A percentile compares a stretch with the other conserved stretches of the same genome.
These are phyloP conservation scores for Hanseniaspora sp. DNA, from an alignment of 1,139 yeast genomes.

Conservation along the genomic window DNA sequence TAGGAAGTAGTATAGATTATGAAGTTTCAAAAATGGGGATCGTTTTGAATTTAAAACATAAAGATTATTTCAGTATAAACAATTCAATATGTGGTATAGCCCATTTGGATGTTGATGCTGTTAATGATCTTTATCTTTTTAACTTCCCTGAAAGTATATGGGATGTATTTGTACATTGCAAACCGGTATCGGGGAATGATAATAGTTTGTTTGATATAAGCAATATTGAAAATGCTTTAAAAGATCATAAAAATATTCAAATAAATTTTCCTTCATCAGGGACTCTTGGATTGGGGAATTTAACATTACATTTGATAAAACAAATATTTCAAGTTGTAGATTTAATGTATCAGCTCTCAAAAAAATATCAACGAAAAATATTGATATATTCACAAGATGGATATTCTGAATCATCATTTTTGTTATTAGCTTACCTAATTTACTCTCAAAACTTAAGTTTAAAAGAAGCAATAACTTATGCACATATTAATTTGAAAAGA, in stretches of 20 bases:
- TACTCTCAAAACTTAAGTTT: constrained; percentile 47
- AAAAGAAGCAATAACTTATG: constrained; percentile 41
- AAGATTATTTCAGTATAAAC: constrained; percentile 6
- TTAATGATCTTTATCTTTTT: constrained; percentile 23
- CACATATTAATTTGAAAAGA: constrained; percentile 55
- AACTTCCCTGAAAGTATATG: constrained; percentile 26
- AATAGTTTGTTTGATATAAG: constrained; percentile 35
- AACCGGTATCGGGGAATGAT: constrained; percentile 36
- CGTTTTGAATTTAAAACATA: constrained; percentile 13
- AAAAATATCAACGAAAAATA: constrained; percentile 15
- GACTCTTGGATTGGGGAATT: constrained; percentile 60
- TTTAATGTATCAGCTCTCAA: constrained; percentile 36
- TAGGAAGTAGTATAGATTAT: constrained; percentile 62
- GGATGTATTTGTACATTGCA: constrained; percentile 39
- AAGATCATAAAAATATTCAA: constrained; percentile 26
- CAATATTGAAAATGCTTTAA: constrained; percentile 30
- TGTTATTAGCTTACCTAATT: constrained; percentile 59
- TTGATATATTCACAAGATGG: constrained; percentile 80
- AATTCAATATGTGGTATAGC: constrained; percentile 8
- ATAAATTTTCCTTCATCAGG: constrained; percentile 79
- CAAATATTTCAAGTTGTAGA: constrained; percentile 40
- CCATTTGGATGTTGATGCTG: constrained; percentile 10
- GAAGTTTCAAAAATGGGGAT: constrained; percentile 27
- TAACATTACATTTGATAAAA: constrained; percentile 36
- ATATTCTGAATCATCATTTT: constrained; percentile 75